These are phyloP conservation scores for Xylariaceae sp. DNA, from an alignment of 2,329 filamentous ascomycete genomes.

Conservation along the genomic window DNA sequence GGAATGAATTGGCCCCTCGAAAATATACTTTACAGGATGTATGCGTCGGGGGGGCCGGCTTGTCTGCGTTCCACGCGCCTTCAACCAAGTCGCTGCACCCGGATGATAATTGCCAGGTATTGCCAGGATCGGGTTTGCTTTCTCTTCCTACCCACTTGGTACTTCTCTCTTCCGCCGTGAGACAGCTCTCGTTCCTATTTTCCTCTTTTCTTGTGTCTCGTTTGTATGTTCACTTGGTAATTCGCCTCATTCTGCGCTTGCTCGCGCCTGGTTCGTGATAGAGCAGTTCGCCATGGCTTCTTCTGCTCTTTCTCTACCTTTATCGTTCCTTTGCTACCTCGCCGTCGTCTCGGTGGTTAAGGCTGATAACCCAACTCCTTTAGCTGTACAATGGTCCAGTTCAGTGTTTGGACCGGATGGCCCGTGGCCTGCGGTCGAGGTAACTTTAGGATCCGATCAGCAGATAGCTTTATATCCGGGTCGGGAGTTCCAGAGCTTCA, in stretches of 20 bases:
- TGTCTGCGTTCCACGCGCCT: no score
- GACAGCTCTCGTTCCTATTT: constrained; percentile 2
- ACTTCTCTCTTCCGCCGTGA: neutral
- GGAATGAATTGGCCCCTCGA: no score
- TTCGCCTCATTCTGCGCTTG: constrained; percentile 15
- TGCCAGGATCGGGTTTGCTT: neutral
- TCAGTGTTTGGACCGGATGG: constrained; percentile 43
- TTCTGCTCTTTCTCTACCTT: constrained; percentile 28
- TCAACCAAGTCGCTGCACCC: no score
- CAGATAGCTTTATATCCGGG: constrained; percentile 41
- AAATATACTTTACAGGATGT: no score
- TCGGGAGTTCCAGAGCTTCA: constrained; percentile 35
- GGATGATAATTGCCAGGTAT: no score
- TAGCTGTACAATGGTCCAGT: constrained; percentile 38
- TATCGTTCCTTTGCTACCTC: constrained; percentile 36
- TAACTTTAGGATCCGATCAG: constrained; percentile 32
- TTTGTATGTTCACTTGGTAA: constrained; percentile 2
- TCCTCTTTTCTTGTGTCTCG: neutral
- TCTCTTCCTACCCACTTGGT: constrained; percentile 10
- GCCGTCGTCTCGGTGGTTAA: constrained; percentile 23
- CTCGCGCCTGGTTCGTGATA: constrained; percentile 22
- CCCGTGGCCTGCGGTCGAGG: constrained; percentile 42
- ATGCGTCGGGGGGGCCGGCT: no score
- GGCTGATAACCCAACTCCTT: constrained; percentile 23
- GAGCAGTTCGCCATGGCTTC: constrained; percentile 29